Conservation (phyloP, 768 basidiomycete genomes). For the Mycena haematopus region DNA sequence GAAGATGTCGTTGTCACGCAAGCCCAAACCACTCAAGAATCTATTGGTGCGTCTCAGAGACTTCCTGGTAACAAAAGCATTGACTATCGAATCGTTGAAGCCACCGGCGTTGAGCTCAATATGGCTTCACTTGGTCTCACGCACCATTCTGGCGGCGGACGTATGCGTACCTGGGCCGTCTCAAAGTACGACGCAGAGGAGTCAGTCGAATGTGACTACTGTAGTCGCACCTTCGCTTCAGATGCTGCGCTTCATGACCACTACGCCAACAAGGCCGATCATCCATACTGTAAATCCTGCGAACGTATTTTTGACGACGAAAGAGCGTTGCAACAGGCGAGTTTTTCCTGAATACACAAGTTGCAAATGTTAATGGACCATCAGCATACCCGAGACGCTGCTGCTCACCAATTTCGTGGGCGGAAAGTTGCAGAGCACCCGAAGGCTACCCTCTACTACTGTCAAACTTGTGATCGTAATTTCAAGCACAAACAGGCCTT, state of each 20-base stretch:
- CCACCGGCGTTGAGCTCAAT: too few relatives aligned
- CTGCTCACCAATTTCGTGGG: neutral
- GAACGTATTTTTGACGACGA: constrained; percentile 5
- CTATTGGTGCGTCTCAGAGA: too few relatives aligned
- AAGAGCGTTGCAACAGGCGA: constrained; percentile 5
- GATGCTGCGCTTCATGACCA: constrained; percentile 6
- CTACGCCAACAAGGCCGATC: constrained; percentile 2
- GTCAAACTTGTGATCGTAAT: neutral
- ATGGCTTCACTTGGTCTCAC: too few relatives aligned
- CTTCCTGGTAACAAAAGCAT: too few relatives aligned
- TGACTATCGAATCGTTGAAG: too few relatives aligned
- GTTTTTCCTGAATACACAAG: neutral
- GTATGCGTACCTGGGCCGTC: neutral
- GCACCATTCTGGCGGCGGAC: too few relatives aligned
- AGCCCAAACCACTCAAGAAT: too few relatives aligned
- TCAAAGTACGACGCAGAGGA: neutral
- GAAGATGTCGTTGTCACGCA: too few relatives aligned
- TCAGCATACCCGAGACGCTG: constrained; percentile 11
- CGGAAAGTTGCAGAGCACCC: too few relatives aligned
- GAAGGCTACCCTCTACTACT: neutral
- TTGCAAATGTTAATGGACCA: neutral
- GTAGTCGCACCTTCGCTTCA: constrained; percentile 3
- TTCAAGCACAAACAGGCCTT: constrained; percentile 8
- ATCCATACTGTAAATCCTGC: constrained; percentile 15
- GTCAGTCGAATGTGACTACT: constrained; percentile 6